Conservation (phyloP, 2,329 filamentous ascomycete species). For the Colletotrichum lupini region DNA sequence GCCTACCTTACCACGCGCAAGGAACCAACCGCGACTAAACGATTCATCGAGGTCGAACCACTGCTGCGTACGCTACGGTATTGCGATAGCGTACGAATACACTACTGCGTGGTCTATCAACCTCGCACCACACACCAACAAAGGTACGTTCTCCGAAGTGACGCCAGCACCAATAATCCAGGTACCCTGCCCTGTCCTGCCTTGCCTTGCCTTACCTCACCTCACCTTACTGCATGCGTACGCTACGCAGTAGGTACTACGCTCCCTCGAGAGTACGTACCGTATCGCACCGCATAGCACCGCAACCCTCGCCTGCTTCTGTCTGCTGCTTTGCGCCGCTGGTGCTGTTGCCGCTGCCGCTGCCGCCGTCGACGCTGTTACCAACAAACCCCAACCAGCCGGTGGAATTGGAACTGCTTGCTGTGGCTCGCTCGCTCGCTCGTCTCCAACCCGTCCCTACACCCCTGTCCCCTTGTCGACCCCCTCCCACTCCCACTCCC, state of each 20-base stretch:
- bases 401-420: slow-evolving; percentile 25
- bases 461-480: slow-evolving; percentile 22
- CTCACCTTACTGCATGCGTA: slow-evolving; percentile 12
- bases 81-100: not conserved
- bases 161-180: slow-evolving; percentile 1
- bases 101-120: not conserved
- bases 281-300: not conserved
- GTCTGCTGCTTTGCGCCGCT: not conserved
- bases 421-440: slow-evolving; percentile 3
- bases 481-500: not conserved
- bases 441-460: slow-evolving; percentile 16
- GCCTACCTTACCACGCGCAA: slow-evolving; percentile 5
- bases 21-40: slow-evolving; percentile 17
- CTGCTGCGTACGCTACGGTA: not conserved
- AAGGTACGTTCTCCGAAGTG: slow-evolving; percentile 18
- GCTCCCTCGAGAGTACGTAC: slow-evolving; percentile 1
- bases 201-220: not conserved
- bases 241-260: not conserved
- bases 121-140: slow-evolving; percentile 2
- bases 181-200: slow-evolving; percentile 5
- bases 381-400: slow-evolving; percentile 19
- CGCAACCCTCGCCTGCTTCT: not conserved
- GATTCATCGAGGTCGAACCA: slow-evolving; percentile 25
- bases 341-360: not conserved
- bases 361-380: not conserved